phyloP scores from a whole-genome alignment of 2,329 filamentous ascomycete genomes.

The Xylariales sp. region DNA sequence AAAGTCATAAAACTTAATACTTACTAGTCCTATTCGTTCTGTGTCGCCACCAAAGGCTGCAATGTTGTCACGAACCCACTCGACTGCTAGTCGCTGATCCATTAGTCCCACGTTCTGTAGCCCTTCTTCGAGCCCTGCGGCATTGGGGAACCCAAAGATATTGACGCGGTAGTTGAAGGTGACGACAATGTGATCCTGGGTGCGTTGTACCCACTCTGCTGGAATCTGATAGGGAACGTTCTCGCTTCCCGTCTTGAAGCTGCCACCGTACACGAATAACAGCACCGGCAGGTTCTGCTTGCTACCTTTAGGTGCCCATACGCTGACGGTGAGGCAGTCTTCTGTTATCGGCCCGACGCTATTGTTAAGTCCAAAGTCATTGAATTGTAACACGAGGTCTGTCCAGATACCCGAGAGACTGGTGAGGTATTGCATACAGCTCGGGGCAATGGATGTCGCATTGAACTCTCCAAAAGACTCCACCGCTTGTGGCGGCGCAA shows the following conservation, averaged over 20 bases:
- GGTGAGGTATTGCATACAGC: slow-evolving; percentile 25
- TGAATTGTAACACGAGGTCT: slow-evolving; percentile 5
- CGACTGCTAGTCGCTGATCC: slow-evolving; percentile 44
- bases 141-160: slow-evolving; percentile 28
- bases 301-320: slow-evolving; percentile 23
- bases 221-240: slow-evolving; percentile 11
- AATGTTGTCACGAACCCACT: slow-evolving; percentile 47
- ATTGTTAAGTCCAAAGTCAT: background rate
- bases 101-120: slow-evolving; percentile 41
- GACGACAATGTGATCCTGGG: slow-evolving; percentile 27
- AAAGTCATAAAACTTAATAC: no score
- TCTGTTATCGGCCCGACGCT: slow-evolving; percentile 19
- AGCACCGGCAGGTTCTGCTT: slow-evolving; percentile 19
- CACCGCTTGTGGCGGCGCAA: slow-evolving; percentile 26
- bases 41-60: slow-evolving; percentile 41
- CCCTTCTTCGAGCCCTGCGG: slow-evolving; percentile 16
- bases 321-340: slow-evolving; percentile 28
- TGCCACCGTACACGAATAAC: slow-evolving; percentile 19
- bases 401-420: slow-evolving; percentile 18
- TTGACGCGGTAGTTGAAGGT: slow-evolving; percentile 34
- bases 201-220: slow-evolving; percentile 15
- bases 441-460: slow-evolving; percentile 20
- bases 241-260: slow-evolving; percentile 16
- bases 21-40: slow-evolving; percentile 33
- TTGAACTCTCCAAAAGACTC: slow-evolving; percentile 13